Base-by-base conservation (phyloP, 2,329 filamentous ascomycete species). In the Colletotrichum limetticola region DNA sequence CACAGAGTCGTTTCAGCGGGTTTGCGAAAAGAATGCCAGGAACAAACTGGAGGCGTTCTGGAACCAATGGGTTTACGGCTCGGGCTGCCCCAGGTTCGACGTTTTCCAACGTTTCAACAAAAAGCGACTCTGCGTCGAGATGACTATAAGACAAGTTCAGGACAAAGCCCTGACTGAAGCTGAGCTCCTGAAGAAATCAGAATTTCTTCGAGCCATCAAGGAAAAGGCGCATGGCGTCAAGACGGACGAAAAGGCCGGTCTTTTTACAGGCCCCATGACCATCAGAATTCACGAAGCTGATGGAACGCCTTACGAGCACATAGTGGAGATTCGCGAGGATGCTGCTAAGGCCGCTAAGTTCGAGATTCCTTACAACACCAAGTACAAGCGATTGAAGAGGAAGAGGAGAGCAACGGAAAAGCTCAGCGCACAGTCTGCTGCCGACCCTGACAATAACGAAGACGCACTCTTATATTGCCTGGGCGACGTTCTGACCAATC, bases 201-300 rank as follows among this genome's bases (percentile, higher is more conserved):
- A 93, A 2, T 98, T 99, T 78, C 89, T 97, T 83, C 90, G 94
- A 66, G 93, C 97, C 76, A 90, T 96, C 68, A 94, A 97, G 77
- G 95, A 98, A 82, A 90, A 93, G 60, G 88, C 91, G 9, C 87
- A 92, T 74, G 90, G 90, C 37, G 89, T 97, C 46, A 91, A 91
- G 70, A 89, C 91, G 19, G 92, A 91, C 16, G 89, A 91, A 66
- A 85, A 94, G 19, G 94, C 94, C 75, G 89, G 91, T n/a, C 89
- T 94, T 1, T 98, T 98, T 78, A 97, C 95, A 1, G 97, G 97
- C 0, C 96, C 97, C 0, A 98, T 99, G 94, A 99, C 97, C 0
- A 96, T 99, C 75, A 90, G 97, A 37, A 98, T 99, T 75, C 97
- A 99, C 83, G 97, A 99, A 85, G 97, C 97, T 28, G 97, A 99